Evolutionary conservation across 192 early-diverging fungal genomes (phyloP).

Genomic region (Coemansia sp.): DNA sequence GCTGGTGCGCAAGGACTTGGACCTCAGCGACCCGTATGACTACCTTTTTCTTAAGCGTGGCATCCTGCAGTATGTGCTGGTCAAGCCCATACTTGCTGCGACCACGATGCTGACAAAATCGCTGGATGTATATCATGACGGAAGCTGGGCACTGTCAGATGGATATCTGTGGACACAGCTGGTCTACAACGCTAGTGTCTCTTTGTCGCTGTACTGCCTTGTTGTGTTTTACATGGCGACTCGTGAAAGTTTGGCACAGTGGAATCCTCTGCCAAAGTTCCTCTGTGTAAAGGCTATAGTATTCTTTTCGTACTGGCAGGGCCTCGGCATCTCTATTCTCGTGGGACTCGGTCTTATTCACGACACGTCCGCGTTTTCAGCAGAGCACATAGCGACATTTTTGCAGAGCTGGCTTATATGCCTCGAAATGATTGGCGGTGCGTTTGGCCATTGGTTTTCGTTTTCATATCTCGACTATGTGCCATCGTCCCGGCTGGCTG

Average conservation of each 20-base stretch:
- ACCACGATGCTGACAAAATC: slow-evolving; percentile 82
- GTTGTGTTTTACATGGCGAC: slow-evolving; percentile 88
- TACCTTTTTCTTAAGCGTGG: slow-evolving; percentile 87
- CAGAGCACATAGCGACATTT: slow-evolving; percentile 75
- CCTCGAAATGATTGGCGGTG: slow-evolving; percentile 84
- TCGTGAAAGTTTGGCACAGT: slow-evolving; percentile 69
- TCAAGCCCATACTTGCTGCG: slow-evolving; percentile 81
- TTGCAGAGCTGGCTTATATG: slow-evolving; percentile 92
- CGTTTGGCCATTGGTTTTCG: slow-evolving; percentile 79
- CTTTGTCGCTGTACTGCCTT: slow-evolving; percentile 81
- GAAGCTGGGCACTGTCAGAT: slow-evolving; percentile 66
- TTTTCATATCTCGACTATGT: slow-evolving; percentile 84
- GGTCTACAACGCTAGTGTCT: slow-evolving; percentile 89
- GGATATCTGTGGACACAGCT: slow-evolving; percentile 83
- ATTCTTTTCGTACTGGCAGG: slow-evolving; percentile 96
- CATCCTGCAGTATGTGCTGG: slow-evolving; percentile 91
- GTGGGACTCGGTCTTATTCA: slow-evolving; percentile 74
- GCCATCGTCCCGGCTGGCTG: slow-evolving; percentile 67
- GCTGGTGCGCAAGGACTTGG: slow-evolving; percentile 70
- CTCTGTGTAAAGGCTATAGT: slow-evolving; percentile 91
- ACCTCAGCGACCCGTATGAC: slow-evolving; percentile 83
- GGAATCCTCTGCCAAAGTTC: slow-evolving; percentile 92
- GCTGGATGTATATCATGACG: slow-evolving; percentile 77
- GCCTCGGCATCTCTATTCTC: slow-evolving; percentile 79
- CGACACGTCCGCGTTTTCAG: slow-evolving; percentile 60